Evolutionary conservation across 1,139 yeast genomes (phyloP).

Genomic region (Kodamaea derodonti): DNA sequence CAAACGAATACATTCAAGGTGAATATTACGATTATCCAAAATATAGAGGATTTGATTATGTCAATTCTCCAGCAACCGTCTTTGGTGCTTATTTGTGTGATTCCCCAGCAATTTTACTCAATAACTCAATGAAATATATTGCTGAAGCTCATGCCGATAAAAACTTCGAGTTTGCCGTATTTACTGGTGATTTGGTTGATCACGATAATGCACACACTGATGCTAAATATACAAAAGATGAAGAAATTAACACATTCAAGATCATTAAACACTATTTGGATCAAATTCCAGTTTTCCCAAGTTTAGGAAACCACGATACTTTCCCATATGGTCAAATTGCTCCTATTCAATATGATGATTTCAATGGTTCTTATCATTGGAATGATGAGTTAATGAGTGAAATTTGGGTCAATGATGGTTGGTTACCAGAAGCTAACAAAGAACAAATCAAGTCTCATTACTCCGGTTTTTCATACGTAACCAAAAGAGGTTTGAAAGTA

Average conservation of each 20-base stretch:
- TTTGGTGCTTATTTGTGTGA: constrained; percentile 64
- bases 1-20: constrained; percentile 37
- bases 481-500: constrained; percentile 55
- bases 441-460: constrained; percentile 40
- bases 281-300: constrained; percentile 58
- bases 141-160: constrained; percentile 23
- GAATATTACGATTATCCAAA: constrained; percentile 35
- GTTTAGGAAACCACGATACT: constrained; percentile 70
- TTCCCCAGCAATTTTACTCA: constrained; percentile 57
- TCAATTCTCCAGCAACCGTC: constrained; percentile 51
- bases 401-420: constrained; percentile 46
- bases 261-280: constrained; percentile 54
- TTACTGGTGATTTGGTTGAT: constrained; percentile 70
- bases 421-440: constrained; percentile 27
- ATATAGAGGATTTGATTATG: constrained; percentile 36
- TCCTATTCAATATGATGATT: constrained; percentile 34
- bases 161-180: constrained; percentile 55
- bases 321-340: constrained; percentile 72
- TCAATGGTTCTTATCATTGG: constrained; percentile 51
- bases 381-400: constrained; percentile 59
- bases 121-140: constrained; percentile 50
- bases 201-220: constrained; percentile 49
- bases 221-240: constrained; percentile 46
- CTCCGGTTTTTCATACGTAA: constrained; percentile 58
- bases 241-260: constrained; percentile 49